Evolutionary conservation across 1,139 yeast genomes (phyloP).

Genomic region (Geotrichum carabidarum): DNA sequence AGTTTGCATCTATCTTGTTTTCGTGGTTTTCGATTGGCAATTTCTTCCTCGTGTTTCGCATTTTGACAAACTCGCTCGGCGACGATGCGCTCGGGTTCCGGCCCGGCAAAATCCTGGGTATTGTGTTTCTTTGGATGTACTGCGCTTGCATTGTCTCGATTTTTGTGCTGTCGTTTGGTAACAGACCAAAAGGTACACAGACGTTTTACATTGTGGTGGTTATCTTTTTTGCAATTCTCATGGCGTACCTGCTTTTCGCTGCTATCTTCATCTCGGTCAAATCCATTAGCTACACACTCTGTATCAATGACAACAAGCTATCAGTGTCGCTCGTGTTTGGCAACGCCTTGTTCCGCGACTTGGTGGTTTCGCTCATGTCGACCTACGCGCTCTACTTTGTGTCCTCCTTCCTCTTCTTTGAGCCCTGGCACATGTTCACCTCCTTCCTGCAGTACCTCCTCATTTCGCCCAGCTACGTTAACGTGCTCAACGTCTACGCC

Average conservation of each 20-base stretch:
- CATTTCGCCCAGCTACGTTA: conserved; percentile 70
- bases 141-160: conserved; percentile 84
- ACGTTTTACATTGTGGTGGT: conserved; percentile 78
- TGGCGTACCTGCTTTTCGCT: conserved; percentile 90
- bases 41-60: conserved; percentile 70
- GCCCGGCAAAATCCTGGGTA: conserved; percentile 74
- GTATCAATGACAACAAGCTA: conserved; percentile 44
- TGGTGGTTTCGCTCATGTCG: conserved; percentile 77
- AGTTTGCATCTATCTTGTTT: conserved; percentile 57
- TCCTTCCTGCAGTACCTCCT: conserved; percentile 66
- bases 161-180: conserved; percentile 87
- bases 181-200: conserved; percentile 89
- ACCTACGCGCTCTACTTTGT: conserved; percentile 77
- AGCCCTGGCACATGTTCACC: conserved; percentile 76
- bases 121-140: conserved; percentile 82
- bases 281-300: conserved; percentile 49
- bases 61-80: conserved; percentile 65
- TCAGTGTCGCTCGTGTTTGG: conserved; percentile 49
- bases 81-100: conserved; percentile 50
- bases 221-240: conserved; percentile 79
- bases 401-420: conserved; percentile 69
- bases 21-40: conserved; percentile 79
- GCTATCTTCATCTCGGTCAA: conserved; percentile 77
- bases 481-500: conserved; percentile 74
- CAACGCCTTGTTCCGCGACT: conserved; percentile 68